Evolutionary conservation across 2,329 filamentous ascomycete species (phyloP).

Genomic region (Drechslerella dactyloides): DNA sequence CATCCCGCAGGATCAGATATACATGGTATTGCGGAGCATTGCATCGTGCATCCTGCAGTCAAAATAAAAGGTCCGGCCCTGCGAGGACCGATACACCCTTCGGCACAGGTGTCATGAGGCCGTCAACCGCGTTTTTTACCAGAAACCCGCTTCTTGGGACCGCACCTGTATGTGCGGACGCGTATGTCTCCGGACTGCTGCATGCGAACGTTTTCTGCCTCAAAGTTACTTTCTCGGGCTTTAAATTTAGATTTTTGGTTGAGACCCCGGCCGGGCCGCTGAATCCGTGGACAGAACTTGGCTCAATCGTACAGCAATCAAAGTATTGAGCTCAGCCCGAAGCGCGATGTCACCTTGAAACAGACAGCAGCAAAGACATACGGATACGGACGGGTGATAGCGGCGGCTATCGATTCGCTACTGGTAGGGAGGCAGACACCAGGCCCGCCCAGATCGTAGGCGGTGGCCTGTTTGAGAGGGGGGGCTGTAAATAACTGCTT

Average conservation of each 20-base stretch:
- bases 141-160: not conserved
- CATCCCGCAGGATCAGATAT: too few species aligned
- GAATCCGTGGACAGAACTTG: not conserved
- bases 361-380: not conserved
- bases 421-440: not conserved
- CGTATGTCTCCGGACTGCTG: not conserved
- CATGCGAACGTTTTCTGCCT: too few species aligned
- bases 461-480: not conserved
- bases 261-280: too few species aligned
- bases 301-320: not conserved
- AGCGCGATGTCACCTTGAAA: constrained; percentile 5
- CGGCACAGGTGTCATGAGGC: constrained; percentile 2
- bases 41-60: too few species aligned
- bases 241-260: too few species aligned
- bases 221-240: too few species aligned
- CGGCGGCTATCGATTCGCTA: not conserved
- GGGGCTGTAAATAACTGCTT: not conserved
- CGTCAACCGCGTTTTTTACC: not conserved
- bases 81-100: not conserved
- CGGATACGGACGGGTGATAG: too few species aligned
- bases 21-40: too few species aligned
- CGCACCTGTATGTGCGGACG: not conserved
- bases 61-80: not conserved
- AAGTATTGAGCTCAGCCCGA: not conserved
- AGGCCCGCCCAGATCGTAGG: not conserved